Conservation (phyloP, 192 early-diverging fungal species). For the Backusella tarrabulga region DNA sequence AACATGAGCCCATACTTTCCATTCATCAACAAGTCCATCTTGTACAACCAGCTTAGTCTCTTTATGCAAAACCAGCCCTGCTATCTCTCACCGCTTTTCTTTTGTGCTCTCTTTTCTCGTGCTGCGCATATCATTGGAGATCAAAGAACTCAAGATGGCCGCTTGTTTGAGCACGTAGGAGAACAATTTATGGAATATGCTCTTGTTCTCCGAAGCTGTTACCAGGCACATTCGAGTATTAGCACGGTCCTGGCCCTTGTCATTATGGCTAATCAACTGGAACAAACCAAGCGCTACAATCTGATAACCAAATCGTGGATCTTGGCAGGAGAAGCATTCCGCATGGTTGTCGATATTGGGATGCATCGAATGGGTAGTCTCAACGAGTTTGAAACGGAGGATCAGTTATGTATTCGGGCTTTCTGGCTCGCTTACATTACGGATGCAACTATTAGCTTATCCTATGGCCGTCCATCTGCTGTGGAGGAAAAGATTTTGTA, state of each 20-base stretch:
- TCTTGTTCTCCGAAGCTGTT: conserved; percentile 44
- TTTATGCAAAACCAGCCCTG: background rate
- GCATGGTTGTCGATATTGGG: conserved; percentile 73
- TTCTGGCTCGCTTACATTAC: conserved; percentile 72
- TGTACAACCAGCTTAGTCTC: background rate
- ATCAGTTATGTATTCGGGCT: conserved; percentile 55
- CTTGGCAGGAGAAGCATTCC: conserved; percentile 63
- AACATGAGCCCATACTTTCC: background rate
- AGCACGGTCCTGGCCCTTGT: conserved; percentile 59
- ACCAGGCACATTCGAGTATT: conserved; percentile 49
- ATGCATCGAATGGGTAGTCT: conserved; percentile 47
- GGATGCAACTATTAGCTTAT: conserved; percentile 62
- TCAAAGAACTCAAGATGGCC: background rate
- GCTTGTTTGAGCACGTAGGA: background rate
- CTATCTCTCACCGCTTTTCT: background rate
- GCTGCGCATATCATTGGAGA: background rate
- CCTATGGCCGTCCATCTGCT: conserved; percentile 53
- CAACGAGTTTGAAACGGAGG: background rate
- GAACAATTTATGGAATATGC: conserved; percentile 4
- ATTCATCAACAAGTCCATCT: background rate
- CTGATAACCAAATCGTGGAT: conserved; percentile 60
- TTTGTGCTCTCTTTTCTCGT: background rate
- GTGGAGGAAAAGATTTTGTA: conserved; percentile 45
- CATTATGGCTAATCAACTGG: conserved; percentile 59
- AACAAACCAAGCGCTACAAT: conserved; percentile 43